These are phyloP conservation scores for Calonectria henricotiae DNA, from an alignment of 2,329 filamentous ascomycete species.

Conservation along the genomic window DNA sequence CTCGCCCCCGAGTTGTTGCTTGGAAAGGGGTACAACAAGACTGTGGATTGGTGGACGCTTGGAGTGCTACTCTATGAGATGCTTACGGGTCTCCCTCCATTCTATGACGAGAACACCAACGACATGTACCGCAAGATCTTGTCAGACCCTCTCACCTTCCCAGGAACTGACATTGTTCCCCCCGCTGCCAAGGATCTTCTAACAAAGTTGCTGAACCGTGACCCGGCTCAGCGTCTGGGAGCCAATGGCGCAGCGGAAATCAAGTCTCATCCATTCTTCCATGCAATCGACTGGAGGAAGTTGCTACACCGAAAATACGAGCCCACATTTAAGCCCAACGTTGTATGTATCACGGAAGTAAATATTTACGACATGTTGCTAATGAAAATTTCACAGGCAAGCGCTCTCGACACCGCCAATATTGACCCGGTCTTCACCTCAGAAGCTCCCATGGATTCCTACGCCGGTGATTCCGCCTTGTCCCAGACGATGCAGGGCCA, in stretches of 20 bases:
- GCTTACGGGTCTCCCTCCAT: constrained; percentile 95
- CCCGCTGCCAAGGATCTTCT: constrained; percentile 92
- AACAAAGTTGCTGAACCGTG: constrained; percentile 89
- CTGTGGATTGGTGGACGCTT: constrained; percentile 99
- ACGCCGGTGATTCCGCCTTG: constrained; percentile 91
- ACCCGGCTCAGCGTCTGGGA: constrained; percentile 89
- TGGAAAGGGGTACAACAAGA: constrained; percentile 95
- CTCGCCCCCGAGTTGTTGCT: constrained; percentile 93
- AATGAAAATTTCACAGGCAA: constrained; percentile 68
- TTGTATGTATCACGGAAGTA: constrained; percentile 74
- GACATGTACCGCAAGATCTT: constrained; percentile 99
- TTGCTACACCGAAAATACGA: constrained; percentile 96
- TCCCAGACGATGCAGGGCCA: constrained; percentile 96
- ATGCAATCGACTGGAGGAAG: constrained; percentile 98
- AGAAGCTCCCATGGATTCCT: constrained; percentile 92
- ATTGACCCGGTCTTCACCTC: constrained; percentile 94
- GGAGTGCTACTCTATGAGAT: constrained; percentile 98
- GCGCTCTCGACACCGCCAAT: constrained; percentile 92
- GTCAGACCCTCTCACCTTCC: constrained; percentile 94
- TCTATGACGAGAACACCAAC: constrained; percentile 98
- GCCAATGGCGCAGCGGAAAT: constrained; percentile 97
- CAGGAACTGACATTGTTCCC: constrained; percentile 83
- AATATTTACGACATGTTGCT: not conserved
- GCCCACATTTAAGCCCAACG: constrained; percentile 95
- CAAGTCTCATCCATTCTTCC: constrained; percentile 98